Conservation (phyloP, 2,329 filamentous ascomycete genomes). For the Thelonectria blattea region DNA sequence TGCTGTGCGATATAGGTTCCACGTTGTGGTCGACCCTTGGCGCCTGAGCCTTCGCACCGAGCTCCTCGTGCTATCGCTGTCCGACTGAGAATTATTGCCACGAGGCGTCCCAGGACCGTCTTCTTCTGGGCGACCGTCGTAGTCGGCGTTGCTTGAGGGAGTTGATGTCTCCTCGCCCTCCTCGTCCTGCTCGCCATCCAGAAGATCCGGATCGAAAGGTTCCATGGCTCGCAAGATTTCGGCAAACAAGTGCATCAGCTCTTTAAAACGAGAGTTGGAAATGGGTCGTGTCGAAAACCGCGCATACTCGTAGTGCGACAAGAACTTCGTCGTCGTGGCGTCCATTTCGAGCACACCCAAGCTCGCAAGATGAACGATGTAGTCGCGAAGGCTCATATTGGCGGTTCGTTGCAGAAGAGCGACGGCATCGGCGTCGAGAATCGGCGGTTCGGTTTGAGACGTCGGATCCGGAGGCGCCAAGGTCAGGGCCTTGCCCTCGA, state of each 20-base stretch:
- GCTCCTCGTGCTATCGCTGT: slow-evolving; percentile 41
- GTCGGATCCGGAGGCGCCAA: slow-evolving; percentile 67
- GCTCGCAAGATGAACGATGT: slow-evolving; percentile 72
- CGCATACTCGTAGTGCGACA: slow-evolving; percentile 80
- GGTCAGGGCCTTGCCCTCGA: slow-evolving; percentile 92
- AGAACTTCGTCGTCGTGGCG: slow-evolving; percentile 64
- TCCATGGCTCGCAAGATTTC: slow-evolving; percentile 79
- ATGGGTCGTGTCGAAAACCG: slow-evolving; percentile 79
- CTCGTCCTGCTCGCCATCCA: slow-evolving; percentile 46
- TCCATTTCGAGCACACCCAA: slow-evolving; percentile 65
- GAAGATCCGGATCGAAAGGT: slow-evolving; percentile 60
- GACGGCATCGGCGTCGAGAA: slow-evolving; percentile 71
- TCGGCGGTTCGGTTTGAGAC: slow-evolving; percentile 46
- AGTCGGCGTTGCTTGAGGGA: slow-evolving; percentile 52
- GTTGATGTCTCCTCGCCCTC: slow-evolving; percentile 34
- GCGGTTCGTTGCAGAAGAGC: slow-evolving; percentile 73
- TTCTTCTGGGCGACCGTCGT: slow-evolving; percentile 51
- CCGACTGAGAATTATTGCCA: slow-evolving; percentile 39
- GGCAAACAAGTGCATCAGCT: slow-evolving; percentile 84
- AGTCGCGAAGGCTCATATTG: slow-evolving; percentile 78
- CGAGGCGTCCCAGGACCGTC: slow-evolving; percentile 50
- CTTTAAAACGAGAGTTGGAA: slow-evolving; percentile 72
- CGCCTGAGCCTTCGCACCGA: slow-evolving; percentile 43
- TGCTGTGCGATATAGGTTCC: slow-evolving; percentile 57
- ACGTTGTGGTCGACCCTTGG: slow-evolving; percentile 51